phyloP scores from a whole-genome alignment of 1,284 basidiomycete species.

The Calocybe gambosa region DNA sequence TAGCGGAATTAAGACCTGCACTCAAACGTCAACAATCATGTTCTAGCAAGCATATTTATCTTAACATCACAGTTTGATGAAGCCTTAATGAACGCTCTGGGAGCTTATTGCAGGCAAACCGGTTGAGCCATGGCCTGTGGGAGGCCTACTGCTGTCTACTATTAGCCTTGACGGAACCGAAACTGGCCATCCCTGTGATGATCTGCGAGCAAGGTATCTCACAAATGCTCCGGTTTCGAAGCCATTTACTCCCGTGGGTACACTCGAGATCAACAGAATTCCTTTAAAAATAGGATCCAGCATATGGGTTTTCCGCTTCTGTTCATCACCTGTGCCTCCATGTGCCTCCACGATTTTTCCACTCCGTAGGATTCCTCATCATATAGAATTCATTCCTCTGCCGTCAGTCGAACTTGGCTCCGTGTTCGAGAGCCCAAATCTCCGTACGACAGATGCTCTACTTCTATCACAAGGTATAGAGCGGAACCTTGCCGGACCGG shows the following conservation, averaged over 20 bases:
- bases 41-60: no score
- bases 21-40: neutral
- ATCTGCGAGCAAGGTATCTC: neutral
- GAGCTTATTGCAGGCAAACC: no score
- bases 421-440: neutral
- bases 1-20: neutral
- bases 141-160: no score
- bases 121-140: no score
- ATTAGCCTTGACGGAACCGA: neutral
- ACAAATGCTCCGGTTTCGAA: neutral
- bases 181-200: neutral
- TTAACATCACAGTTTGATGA: no score
- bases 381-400: neutral
- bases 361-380: neutral
- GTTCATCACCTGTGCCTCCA: slow-evolving; percentile 12
- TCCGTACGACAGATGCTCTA: neutral
- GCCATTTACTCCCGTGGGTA: neutral
- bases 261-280: neutral
- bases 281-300: slow-evolving; percentile 2
- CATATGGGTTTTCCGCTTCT: slow-evolving; percentile 7
- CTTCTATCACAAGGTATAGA: slow-evolving; percentile 5
- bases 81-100: no score
- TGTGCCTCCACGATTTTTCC: slow-evolving; percentile 6
- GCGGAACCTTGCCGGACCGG: slow-evolving; percentile 9
- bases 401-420: neutral